Evolutionary conservation across 2,329 filamentous ascomycete genomes (phyloP).

Genomic region (Cryphonectria japonica): DNA sequence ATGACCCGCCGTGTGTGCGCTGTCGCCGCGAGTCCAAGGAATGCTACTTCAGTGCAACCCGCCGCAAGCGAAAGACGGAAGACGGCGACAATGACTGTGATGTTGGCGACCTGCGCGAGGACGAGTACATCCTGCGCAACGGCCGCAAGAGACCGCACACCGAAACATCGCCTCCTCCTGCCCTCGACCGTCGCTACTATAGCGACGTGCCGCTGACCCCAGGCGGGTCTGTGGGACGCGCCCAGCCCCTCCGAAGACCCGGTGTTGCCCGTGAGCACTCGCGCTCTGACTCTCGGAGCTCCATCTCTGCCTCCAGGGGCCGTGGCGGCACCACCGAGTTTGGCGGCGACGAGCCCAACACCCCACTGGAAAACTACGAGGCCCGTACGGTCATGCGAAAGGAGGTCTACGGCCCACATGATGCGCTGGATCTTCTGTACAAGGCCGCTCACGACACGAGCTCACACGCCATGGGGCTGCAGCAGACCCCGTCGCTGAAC

Average conservation of each 20-base stretch:
- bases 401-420: constrained; percentile 87
- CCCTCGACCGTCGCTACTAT: constrained; percentile 50
- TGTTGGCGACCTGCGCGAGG: constrained; percentile 42
- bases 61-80: constrained; percentile 83
- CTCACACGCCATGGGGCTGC: constrained; percentile 14
- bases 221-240: constrained; percentile 67
- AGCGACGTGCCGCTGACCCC: constrained; percentile 65
- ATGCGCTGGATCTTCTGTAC: constrained; percentile 88
- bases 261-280: constrained; percentile 39
- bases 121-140: constrained; percentile 71
- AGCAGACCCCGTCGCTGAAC: constrained; percentile 7
- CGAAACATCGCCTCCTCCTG: constrained; percentile 46
- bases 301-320: constrained; percentile 36
- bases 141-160: constrained; percentile 69
- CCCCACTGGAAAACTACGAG: constrained; percentile 67
- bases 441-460: constrained; percentile 63
- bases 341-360: constrained; percentile 58
- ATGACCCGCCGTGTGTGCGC: constrained; percentile 90
- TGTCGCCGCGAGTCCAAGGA: constrained; percentile 95
- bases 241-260: constrained; percentile 69
- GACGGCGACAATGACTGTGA: constrained; percentile 56
- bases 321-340: constrained; percentile 38
- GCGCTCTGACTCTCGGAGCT: constrained; percentile 40
- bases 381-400: constrained; percentile 66
- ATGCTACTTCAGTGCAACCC: constrained; percentile 94